These are phyloP conservation scores for Emericellopsis atlantica DNA, from an alignment of 2,329 filamentous ascomycete genomes.

Conservation along the genomic window DNA sequence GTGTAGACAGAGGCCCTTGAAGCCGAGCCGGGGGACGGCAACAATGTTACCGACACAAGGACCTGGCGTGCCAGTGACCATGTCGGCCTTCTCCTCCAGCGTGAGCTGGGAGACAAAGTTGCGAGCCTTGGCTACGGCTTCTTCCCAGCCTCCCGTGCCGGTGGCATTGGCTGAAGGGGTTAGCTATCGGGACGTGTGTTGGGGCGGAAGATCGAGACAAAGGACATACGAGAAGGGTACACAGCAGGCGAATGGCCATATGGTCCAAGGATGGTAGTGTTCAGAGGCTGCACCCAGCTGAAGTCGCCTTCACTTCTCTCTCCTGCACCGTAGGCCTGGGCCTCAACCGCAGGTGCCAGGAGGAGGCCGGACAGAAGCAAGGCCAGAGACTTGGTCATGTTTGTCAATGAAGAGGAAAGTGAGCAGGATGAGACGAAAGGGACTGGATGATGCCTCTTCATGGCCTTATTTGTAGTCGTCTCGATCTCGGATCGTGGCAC, in stretches of 20 bases:
- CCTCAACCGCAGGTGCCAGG: slow-evolving; percentile 11
- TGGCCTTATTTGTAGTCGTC: too few species aligned
- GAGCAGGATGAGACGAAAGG: too few species aligned
- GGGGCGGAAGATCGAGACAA: neutral
- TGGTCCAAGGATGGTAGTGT: slow-evolving; percentile 25
- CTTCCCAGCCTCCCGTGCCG: slow-evolving; percentile 20
- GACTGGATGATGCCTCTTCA: too few species aligned
- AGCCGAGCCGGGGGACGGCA: slow-evolving; percentile 25
- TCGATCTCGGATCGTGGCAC: too few species aligned
- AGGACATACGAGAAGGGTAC: slow-evolving; percentile 21
- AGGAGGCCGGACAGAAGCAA: slow-evolving; percentile 24
- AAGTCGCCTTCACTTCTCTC: slow-evolving; percentile 16
- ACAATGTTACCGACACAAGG: slow-evolving; percentile 22
- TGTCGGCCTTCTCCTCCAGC: slow-evolving; percentile 15
- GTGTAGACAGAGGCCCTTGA: slow-evolving; percentile 27
- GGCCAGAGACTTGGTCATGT: neutral
- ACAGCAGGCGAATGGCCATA: slow-evolving; percentile 24
- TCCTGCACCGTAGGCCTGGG: slow-evolving; percentile 12
- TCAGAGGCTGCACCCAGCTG: slow-evolving; percentile 23
- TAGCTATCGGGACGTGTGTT: slow-evolving; percentile 4
- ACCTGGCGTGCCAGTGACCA: slow-evolving; percentile 19
- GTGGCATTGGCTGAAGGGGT: slow-evolving; percentile 17
- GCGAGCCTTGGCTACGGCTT: slow-evolving; percentile 21
- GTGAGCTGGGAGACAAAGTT: slow-evolving; percentile 16
- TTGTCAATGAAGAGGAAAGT: neutral